Base-by-base conservation (phyloP, 1,284 basidiomycete genomes). In the Peniophora sp. region DNA sequence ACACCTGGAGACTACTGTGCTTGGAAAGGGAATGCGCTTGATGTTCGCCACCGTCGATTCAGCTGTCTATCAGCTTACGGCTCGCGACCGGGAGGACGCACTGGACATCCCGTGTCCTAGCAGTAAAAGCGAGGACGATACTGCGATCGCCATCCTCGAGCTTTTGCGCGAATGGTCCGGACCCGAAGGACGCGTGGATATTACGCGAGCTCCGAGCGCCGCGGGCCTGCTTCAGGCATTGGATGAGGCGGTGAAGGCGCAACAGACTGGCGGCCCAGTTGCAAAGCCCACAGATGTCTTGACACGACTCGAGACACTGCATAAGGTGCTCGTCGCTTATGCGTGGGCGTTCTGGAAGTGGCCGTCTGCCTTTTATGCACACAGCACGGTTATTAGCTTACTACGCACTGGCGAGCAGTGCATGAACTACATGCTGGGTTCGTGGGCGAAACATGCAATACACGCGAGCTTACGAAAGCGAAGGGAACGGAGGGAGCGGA, bases 281-380 rank as follows among this genome's bases (percentile, higher is more conserved):
- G 47, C 17, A 9, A 43, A 23, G 50, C 55, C 56, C 39, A 58
- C 61, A 39, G 59, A 65, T 0, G 63, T 67, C 8, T 64, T 84
- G 48, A 56, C 60, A 47, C 59, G 65, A 16, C 72, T 98, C 35
- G 96, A 98, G 67, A 75, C 77, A 2, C 67, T 94, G 50, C 95
- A 98, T 68, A 87, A 89, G 59, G 69, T 81, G n/a, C 64, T 95
- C 23, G 83, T 89, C 16, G 59, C 89, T n/a, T 98, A 98, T 66
- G 72, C 92, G 50, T 99, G 96, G 96, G 75, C 97, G 52, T 76
- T 77, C 20, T 86, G 83, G 66, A 82, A 95, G n/a, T 77, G 84
- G 47, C 78, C 83, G 1, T 72, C 93, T 45, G 76, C 82, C 10
- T 98, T 91, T 64, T 71, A 78, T 16, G 77, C 88, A 32, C 69